Base-by-base conservation (phyloP, 768 basidiomycete species). In the Chlorophyllum brunneum region DNA sequence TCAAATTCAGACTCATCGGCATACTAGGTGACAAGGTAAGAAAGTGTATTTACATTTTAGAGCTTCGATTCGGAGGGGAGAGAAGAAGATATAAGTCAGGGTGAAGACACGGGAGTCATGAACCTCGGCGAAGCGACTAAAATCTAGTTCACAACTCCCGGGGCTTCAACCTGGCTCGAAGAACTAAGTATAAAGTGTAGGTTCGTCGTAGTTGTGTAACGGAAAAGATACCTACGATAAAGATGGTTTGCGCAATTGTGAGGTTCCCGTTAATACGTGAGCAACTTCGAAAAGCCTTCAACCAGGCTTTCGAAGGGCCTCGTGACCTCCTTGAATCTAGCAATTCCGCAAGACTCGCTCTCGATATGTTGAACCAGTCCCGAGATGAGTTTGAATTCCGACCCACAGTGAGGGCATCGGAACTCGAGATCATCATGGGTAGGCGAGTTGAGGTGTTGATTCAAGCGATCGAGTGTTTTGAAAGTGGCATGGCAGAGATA, bases 391-490 rank as follows among this genome's bases (percentile, higher is more conserved):
- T 44, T 56, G 60, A 83, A 86, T 27, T 64, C 61, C 20, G 41
- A 26, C 2, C 48, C 58, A 59, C 86, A 88, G 6, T 63, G 65
- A 3, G 81, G 82, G 65, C 86, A 88, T 2, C 73, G 57, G 58
- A 82, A 86, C 2, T 75, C 68, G 61, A 69, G 73, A 1, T 75
- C 70, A 55, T 75, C 63, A 60, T 87, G 86, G 2, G 60, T 67
- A 1, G 86, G 82, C 64, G 85, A 86, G 42, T 73, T 70, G 38
- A 88, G 71, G 59, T 88, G 88, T 55, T 76, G 70, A 58, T 88
- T 85, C 42, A 88, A 72, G 5, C 64, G 67, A 0, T 9, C 8
- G 10, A 86, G 72, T 0, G 67, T 59, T 43, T 58, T 22, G 58
- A 75, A 82, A 9, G 44, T 56, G 18, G 46, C 51, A 61, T 80